Percentiles rank a stretch among this genome's conserved stretches.
Evolutionary conservation across 2,329 filamentous ascomycete genomes (phyloP).

Genomic region (Aspergillus niger): DNA sequence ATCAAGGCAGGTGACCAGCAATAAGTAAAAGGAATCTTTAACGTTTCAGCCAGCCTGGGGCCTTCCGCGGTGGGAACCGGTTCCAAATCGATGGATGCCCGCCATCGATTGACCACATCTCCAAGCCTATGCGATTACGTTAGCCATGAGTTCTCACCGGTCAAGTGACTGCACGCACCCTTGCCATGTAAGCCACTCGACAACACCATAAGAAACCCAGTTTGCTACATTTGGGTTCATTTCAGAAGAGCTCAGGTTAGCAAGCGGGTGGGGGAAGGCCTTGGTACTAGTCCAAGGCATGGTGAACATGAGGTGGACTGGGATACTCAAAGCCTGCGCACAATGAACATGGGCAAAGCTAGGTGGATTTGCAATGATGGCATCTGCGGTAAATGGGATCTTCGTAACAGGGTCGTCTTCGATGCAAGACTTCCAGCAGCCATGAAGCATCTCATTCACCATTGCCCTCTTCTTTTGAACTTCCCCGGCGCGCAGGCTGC

Average conservation of each 20-base stretch:
- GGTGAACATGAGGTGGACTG: slow-evolving; percentile 56
- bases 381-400: slow-evolving; percentile 55
- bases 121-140: slow-evolving; percentile 34
- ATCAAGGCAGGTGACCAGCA: slow-evolving; percentile 49
- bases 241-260: slow-evolving; percentile 46
- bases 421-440: slow-evolving; percentile 45
- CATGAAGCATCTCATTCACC: slow-evolving; percentile 42
- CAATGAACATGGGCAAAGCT: slow-evolving; percentile 57
- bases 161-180: slow-evolving; percentile 33
- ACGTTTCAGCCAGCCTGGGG: slow-evolving; percentile 37
- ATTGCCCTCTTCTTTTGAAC: slow-evolving; percentile 34
- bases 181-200: slow-evolving; percentile 55
- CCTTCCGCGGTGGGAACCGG: slow-evolving; percentile 40
- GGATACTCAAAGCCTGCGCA: slow-evolving; percentile 53
- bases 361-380: slow-evolving; percentile 58
- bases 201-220: slow-evolving; percentile 50
- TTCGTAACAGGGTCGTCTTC: slow-evolving; percentile 30
- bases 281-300: slow-evolving; percentile 55
- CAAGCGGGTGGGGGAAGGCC: slow-evolving; percentile 53
- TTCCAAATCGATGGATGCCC: slow-evolving; percentile 44
- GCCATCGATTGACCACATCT: slow-evolving; percentile 51
- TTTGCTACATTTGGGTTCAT: slow-evolving; percentile 43
- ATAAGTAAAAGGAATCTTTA: slow-evolving; percentile 49
- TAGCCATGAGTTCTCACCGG: neutral
- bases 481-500: slow-evolving; percentile 40